A percentile compares a stretch with the other conserved stretches of the same genome.
Evolutionary conservation across 164 flowering plant species (phyloP).

Genomic region (Taxillus chinensis): DNA sequence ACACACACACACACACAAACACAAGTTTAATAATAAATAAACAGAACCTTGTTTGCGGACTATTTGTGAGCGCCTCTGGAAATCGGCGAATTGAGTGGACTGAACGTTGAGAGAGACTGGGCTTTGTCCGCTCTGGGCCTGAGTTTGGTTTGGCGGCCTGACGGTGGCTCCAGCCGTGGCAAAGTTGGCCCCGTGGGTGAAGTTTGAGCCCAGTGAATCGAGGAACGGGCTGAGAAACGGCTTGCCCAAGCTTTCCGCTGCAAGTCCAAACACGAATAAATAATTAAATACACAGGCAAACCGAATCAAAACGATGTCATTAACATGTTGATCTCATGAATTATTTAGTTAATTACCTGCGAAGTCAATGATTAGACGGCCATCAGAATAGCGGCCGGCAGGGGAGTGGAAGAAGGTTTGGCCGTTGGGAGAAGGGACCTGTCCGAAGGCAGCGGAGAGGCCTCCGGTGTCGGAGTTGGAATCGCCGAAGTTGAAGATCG

Average conservation of each 20-base stretch:
- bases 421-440: constrained; percentile 19
- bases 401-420: constrained; percentile 19
- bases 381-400: constrained; percentile 28
- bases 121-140: constrained; percentile 41
- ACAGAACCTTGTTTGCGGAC: constrained; percentile 19
- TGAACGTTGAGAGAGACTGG: constrained; percentile 56
- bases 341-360: constrained; percentile 14
- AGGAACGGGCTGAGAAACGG: constrained; percentile 45
- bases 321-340: neutral
- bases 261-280: neutral
- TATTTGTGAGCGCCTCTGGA: constrained; percentile 24
- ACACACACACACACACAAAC: too few relatives aligned
- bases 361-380: constrained; percentile 32
- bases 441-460: constrained; percentile 16
- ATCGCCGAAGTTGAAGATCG: constrained; percentile 40
- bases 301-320: too few relatives aligned
- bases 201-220: constrained; percentile 50
- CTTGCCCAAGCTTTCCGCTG: constrained; percentile 43
- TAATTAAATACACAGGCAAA: too few relatives aligned
- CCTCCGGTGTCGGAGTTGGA: constrained; percentile 41
- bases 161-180: constrained; percentile 39
- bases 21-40: too few relatives aligned
- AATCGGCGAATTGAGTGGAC: constrained; percentile 27
- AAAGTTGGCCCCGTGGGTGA: constrained; percentile 64
- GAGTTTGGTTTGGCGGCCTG: constrained; percentile 38